phyloP scores from a whole-genome alignment of 139 green algal species.

The Volvox reticuliferus region DNA sequence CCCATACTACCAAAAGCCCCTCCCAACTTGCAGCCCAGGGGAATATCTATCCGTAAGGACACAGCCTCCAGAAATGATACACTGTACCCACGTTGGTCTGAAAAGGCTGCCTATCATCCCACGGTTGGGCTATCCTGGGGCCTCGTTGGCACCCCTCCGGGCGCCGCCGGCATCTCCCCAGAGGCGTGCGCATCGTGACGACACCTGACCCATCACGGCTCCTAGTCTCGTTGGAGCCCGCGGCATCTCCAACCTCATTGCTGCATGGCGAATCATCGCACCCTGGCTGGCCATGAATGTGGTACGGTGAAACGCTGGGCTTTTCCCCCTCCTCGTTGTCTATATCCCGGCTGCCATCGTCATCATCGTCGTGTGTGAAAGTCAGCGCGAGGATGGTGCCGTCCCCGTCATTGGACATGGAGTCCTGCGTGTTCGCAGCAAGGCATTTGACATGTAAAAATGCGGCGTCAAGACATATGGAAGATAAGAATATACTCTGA shows the following conservation, averaged over 20 bases:
- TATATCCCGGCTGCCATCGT: background rate
- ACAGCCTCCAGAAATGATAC: slow-evolving; percentile 26
- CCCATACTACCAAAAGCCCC: too few relatives aligned
- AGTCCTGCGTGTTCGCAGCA: background rate
- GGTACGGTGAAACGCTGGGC: background rate
- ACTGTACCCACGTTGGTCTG: slow-evolving; percentile 1
- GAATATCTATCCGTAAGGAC: background rate
- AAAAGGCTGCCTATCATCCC: slow-evolving; percentile 31
- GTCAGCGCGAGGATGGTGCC: background rate
- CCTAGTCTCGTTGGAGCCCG: too few relatives aligned
- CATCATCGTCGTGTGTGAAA: background rate
- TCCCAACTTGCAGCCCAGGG: background rate
- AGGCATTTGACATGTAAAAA: too few relatives aligned
- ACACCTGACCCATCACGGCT: too few relatives aligned
- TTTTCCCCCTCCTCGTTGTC: background rate
- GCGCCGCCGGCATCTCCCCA: background rate
- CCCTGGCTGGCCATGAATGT: too few relatives aligned
- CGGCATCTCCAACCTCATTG: too few relatives aligned
- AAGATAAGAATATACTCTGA: too few relatives aligned
- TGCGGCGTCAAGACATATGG: too few relatives aligned
- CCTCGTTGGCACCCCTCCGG: background rate
- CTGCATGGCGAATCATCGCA: too few relatives aligned
- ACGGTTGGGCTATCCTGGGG: background rate
- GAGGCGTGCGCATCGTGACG: too few relatives aligned
- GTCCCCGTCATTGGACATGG: background rate